These are phyloP conservation scores for Tremellales sp. DNA, from an alignment of 1,284 basidiomycete species.

Conservation along the genomic window DNA sequence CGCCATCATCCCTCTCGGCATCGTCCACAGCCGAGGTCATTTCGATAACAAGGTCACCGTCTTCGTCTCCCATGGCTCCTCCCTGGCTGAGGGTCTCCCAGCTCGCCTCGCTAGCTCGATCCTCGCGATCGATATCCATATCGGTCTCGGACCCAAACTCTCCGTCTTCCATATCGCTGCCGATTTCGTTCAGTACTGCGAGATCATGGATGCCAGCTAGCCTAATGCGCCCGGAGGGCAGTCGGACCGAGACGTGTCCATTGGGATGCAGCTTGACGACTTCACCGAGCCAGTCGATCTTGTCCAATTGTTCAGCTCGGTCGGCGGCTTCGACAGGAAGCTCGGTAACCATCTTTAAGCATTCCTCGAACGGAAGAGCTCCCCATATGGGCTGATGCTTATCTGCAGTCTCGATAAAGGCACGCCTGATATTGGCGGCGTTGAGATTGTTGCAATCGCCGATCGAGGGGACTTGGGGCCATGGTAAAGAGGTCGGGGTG, in stretches of 20 bases:
- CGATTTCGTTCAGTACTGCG: constrained; percentile 21
- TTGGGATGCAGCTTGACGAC: constrained; percentile 48
- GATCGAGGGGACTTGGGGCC: constrained; percentile 37
- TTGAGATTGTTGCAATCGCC: too few species aligned
- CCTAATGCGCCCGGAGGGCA: constrained; percentile 36
- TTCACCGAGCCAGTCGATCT: constrained; percentile 51
- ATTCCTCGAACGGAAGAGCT: too few species aligned
- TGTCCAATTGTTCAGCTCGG: constrained; percentile 9
- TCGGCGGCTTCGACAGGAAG: constrained; percentile 13
- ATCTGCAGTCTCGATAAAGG: too few species aligned
- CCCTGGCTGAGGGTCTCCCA: constrained; percentile 31
- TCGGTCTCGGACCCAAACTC: constrained; percentile 9
- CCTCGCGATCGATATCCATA: constrained; percentile 21
- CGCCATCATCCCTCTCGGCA: not conserved
- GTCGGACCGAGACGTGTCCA: constrained; percentile 41
- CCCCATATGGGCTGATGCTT: too few species aligned
- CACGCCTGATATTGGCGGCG: too few species aligned
- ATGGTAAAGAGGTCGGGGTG: too few species aligned
- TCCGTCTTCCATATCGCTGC: constrained; percentile 9
- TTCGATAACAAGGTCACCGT: constrained; percentile 13
- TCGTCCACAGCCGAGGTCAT: constrained; percentile 6
- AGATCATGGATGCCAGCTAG: constrained; percentile 29
- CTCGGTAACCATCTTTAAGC: constrained; percentile 24
- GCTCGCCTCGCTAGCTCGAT: constrained; percentile 24
- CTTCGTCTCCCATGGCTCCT: constrained; percentile 1